Evolutionary conservation across 2,329 filamentous ascomycete genomes (phyloP), one percentile per base, ranked within the genome.

Genomic region (Xylariaceae sp.): DNA sequence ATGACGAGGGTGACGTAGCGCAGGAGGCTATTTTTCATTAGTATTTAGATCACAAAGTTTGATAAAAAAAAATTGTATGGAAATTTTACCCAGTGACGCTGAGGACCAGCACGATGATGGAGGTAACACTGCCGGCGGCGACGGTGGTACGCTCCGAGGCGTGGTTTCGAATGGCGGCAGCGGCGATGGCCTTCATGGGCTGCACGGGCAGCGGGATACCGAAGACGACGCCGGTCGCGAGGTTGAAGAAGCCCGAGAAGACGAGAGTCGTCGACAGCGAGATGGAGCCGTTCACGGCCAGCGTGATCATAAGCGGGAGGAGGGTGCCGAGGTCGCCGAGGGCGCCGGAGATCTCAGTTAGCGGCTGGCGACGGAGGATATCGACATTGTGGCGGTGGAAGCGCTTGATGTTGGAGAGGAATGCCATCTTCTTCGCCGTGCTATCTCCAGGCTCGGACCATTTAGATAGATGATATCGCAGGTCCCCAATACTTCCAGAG

Each of bases 161-260:
- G 22, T 70, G 71, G 9, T 79, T 74, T 6, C 83, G 74, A 43
- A 96, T 87, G n/a, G 89, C 88, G 0, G 94, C 86, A 1, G 90
- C 87, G 4, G 90, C 90, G 46, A 97, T 94, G 29, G 91, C 90
- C 68, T 83, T 83, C 79, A 83, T 83, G n/a, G 90, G 90, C 67
- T 96, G 90, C 0, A 96, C 89, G 0, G 90, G 90, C 3, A 96
- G 67, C 2, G 91, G 91, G 31, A 97, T 85, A 6, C 91, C 91
- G 56, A 96, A 97, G 24, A 83, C 65, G 2, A 83, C 59, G 15
- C 91, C 93, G 0, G 90, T 95, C 11, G 86, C 56, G 41, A 96
- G 79, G 57, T 97, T 97, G 64, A 85, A 91, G 9, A 90, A 57
- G 1, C 93, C 93, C 0, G 89, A 90, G 61, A 95, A 93, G 4